Evolutionary conservation across 1,139 yeast species (phyloP).

Genomic region (Suzukiozyma palmioleophila): DNA sequence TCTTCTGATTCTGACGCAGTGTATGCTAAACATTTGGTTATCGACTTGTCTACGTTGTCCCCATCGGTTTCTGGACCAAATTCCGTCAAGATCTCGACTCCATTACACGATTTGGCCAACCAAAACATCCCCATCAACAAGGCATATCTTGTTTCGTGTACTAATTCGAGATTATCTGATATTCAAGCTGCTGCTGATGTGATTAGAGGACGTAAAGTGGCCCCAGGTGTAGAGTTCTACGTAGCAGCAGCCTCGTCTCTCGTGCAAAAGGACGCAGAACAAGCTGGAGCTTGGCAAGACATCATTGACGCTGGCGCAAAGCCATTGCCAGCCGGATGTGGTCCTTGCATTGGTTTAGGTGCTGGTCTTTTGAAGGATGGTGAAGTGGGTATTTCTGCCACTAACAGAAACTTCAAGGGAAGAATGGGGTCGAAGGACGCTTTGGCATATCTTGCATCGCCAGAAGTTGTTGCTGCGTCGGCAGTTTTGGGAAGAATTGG

Average conservation of each 20-base stretch:
- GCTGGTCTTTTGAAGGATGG: conserved; percentile 91
- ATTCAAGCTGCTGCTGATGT: conserved; percentile 92
- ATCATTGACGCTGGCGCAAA: conserved; percentile 89
- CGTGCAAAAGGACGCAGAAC: conserved; percentile 90
- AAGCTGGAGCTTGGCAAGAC: conserved; percentile 86
- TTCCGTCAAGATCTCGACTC: conserved; percentile 84
- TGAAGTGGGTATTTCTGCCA: conserved; percentile 97
- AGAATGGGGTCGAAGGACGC: conserved; percentile 99
- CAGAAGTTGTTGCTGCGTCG: conserved; percentile 97
- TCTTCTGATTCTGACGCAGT: conserved; percentile 70
- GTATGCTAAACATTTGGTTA: conserved; percentile 81
- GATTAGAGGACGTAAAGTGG: conserved; percentile 73
- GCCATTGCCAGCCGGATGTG: conserved; percentile 97
- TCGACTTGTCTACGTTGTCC: conserved; percentile 80
- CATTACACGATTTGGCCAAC: conserved; percentile 69
- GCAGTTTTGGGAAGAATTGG: conserved; percentile 93
- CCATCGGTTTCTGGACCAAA: conserved; percentile 96
- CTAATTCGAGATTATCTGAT: conserved; percentile 90
- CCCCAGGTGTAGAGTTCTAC: conserved; percentile 88
- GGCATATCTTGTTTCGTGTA: conserved; percentile 97
- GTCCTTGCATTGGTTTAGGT: conserved; percentile 98
- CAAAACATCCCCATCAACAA: conserved; percentile 78
- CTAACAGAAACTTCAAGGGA: conserved; percentile 97
- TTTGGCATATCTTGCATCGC: conserved; percentile 91
- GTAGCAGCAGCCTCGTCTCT: conserved; percentile 95